Conservation (phyloP, 257 asterid species). For the Solanum sejunctum region DNA sequence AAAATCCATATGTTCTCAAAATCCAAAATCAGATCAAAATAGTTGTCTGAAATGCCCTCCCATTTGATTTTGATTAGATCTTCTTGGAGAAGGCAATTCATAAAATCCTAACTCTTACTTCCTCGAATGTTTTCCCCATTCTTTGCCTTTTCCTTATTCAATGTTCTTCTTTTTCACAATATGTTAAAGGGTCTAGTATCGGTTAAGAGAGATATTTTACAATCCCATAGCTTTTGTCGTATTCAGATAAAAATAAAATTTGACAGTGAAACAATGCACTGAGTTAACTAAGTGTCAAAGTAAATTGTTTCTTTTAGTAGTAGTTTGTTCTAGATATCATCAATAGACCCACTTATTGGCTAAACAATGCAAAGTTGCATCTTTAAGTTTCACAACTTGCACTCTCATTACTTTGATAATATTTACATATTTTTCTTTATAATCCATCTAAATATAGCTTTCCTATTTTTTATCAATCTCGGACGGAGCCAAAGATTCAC, state of each 20-base stretch:
- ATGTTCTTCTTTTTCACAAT: not conserved
- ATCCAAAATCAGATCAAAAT: not conserved
- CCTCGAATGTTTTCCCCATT: not conserved
- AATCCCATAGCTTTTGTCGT: too few relatives aligned
- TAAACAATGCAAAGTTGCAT: too few relatives aligned
- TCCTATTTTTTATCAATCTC: too few relatives aligned
- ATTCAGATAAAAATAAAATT: too few relatives aligned
- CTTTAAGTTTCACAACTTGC: too few relatives aligned
- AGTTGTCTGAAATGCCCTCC: not conserved
- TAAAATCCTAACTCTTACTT: not conserved
- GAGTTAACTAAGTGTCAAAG: not conserved
- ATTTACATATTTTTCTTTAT: too few relatives aligned
- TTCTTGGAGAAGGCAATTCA: not conserved
- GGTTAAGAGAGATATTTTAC: not conserved
- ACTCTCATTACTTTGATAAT: too few relatives aligned
- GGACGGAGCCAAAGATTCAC: too few relatives aligned
- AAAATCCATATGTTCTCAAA: not conserved
- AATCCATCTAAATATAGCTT: too few relatives aligned
- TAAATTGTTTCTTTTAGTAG: not conserved
- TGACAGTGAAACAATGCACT: not conserved
- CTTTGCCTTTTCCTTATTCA: not conserved
- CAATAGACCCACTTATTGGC: too few relatives aligned
- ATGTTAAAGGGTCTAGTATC: not conserved
- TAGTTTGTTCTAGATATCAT: not conserved
- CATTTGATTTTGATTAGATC: not conserved